These are phyloP conservation scores for Suhomyces vadensis DNA, from an alignment of 805 yeast genomes.

Conservation along the genomic window DNA sequence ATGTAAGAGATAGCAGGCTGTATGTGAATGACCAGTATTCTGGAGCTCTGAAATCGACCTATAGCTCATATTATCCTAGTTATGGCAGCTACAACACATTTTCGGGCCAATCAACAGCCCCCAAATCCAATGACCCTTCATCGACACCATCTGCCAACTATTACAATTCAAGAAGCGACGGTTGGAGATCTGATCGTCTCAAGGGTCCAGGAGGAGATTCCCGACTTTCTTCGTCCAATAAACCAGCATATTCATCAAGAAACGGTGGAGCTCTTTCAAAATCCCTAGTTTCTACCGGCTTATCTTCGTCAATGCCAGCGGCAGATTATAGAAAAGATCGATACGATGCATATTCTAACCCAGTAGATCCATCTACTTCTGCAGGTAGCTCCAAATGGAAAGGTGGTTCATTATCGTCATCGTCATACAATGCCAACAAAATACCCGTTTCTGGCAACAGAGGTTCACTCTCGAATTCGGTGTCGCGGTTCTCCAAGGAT, in stretches of 20 bases:
- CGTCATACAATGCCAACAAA: constrained; percentile 15
- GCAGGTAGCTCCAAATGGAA: constrained; percentile 6
- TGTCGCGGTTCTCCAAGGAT: constrained; percentile 23
- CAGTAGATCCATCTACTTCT: background rate
- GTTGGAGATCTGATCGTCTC: constrained; percentile 13
- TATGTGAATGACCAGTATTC: constrained; percentile 11
- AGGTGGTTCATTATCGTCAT: constrained; percentile 9
- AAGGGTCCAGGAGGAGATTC: constrained; percentile 16
- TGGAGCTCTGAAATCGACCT: constrained; percentile 4
- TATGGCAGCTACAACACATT: constrained; percentile 18
- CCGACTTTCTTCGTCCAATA: constrained; percentile 15
- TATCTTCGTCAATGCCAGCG: constrained; percentile 5
- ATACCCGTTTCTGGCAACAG: constrained; percentile 18
- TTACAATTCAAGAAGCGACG: constrained; percentile 14
- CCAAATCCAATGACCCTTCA: background rate
- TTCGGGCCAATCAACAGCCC: background rate
- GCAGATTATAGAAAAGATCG: constrained; percentile 15
- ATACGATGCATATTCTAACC: constrained; percentile 13
- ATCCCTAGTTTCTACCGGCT: no score
- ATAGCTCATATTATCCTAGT: constrained; percentile 25
- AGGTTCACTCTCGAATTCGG: constrained; percentile 26
- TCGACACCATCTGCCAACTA: constrained; percentile 5
- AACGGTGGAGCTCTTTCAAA: background rate
- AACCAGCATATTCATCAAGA: constrained; percentile 11
- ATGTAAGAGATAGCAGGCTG: constrained; percentile 17